Base-by-base conservation (phyloP, 2,329 filamentous ascomycete species). In the Didymella keratinophila region DNA sequence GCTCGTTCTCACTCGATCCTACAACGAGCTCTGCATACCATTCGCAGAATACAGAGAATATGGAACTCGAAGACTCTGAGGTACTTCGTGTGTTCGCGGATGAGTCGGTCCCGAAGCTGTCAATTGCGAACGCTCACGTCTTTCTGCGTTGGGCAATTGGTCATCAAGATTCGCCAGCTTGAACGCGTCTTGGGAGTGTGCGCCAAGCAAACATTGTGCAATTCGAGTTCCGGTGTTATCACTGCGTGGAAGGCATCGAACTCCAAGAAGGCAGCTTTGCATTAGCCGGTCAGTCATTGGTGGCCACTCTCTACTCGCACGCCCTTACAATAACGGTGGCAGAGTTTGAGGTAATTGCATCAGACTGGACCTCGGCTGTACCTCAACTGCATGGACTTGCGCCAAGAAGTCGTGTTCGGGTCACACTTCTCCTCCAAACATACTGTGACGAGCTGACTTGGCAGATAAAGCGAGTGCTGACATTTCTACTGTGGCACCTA, bases 381-480 rank as follows among this genome's bases (percentile, higher is more conserved):
- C 11, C 28, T 30, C 11, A 2, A 6, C 2, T 30, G 5, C 2
- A 10, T 4, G 28, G 28, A 30, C 4, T 30, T 10, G 28, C 5
- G 28, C 28, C 28, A 10, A 12, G 3, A 2, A 6, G 28, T 30
- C 2, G 3, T 3, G 4, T 18, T 7, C 4, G 14, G 4, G 9
- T 23, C 11, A 20, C 25, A 4, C 16, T 18, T n/a, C 11, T 8
- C n/a, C 9, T 28, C n/a, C 36, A 57, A 8, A 56, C 58, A 27
- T 53, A 56, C 39, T 61, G 52, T 25, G 48, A 56, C 32, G 32
- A 41, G 3, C 32, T 20, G 4, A 46, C 53, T 25, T 61, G 58
- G 58, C 58, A 57, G 21, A 56, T 61, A n/a, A 61, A 41, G 37
- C 43, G 49, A 21, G 48, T 46, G 23, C 32, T 61, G 2, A 28